These are phyloP conservation scores for Aurantiochytrium sp. DNA, from an alignment of 108 stramenopile species.

Conservation along the genomic window DNA sequence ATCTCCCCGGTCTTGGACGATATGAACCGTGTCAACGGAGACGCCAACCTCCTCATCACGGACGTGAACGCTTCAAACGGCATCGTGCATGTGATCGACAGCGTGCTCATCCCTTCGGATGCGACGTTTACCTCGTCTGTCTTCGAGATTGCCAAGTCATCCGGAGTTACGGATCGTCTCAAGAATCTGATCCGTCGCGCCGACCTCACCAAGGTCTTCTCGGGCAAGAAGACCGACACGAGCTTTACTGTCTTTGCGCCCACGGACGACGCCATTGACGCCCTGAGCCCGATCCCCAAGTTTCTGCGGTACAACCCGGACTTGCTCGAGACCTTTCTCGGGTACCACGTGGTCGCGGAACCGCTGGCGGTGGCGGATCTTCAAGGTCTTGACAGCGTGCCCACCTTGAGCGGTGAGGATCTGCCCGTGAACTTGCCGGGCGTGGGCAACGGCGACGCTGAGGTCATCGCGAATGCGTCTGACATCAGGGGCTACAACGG, in stretches of 20 bases:
- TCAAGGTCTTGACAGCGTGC: background rate
- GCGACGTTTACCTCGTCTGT: no score
- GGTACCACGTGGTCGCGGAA: background rate
- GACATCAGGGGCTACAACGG: background rate
- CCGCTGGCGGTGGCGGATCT: background rate
- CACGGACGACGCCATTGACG: background rate
- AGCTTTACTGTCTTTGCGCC: background rate
- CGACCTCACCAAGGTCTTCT: background rate
- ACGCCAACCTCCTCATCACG: no score
- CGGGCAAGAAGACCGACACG: background rate
- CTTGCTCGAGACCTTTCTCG: background rate
- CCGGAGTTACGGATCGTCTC: background rate
- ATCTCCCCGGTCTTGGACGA: no score
- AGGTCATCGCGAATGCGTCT: background rate
- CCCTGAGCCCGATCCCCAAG: background rate
- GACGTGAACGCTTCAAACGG: no score
- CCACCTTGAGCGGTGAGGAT: background rate
- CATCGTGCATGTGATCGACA: no score
- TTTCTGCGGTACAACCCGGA: background rate
- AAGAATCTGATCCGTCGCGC: background rate
- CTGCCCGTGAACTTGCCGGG: background rate
- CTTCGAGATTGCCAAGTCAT: no score
- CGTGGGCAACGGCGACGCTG: background rate
- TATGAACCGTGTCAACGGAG: no score
- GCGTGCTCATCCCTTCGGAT: no score